These are phyloP conservation scores for Austroboletus rostrupii DNA, from an alignment of 1,284 basidiomycete genomes.

Conservation along the genomic window DNA sequence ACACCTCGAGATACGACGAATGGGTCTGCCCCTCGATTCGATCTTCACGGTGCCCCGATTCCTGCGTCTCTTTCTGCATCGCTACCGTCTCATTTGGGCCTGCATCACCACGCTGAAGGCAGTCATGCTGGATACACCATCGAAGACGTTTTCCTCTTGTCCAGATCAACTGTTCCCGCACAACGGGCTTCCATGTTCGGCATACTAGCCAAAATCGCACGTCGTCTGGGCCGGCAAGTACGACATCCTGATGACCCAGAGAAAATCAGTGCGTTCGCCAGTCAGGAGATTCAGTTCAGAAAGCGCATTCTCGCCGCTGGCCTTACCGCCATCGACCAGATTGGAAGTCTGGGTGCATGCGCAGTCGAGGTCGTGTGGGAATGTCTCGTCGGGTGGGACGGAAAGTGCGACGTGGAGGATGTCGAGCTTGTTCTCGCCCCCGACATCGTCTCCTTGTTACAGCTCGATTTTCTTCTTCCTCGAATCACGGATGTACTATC, in stretches of 20 bases:
- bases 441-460: constrained; percentile 42
- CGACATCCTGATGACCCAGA: constrained; percentile 25
- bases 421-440: constrained; percentile 37
- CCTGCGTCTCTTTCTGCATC: constrained; percentile 44
- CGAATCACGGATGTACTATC: constrained; percentile 41
- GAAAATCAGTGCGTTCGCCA: constrained; percentile 39
- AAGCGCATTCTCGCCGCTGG: constrained; percentile 64
- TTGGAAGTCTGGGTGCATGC: constrained; percentile 61
- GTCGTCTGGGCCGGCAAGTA: constrained; percentile 35
- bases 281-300: constrained; percentile 42
- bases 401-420: constrained; percentile 39
- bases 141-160: constrained; percentile 81
- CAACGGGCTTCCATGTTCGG: constrained; percentile 83
- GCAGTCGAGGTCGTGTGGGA: constrained; percentile 72
- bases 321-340: constrained; percentile 58
- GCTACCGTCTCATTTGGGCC: constrained; percentile 78
- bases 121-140: constrained; percentile 82
- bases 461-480: constrained; percentile 52
- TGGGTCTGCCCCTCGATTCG: constrained; percentile 55
- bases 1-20: constrained; percentile 25
- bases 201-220: constrained; percentile 62
- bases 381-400: constrained; percentile 61
- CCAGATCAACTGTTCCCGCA: constrained; percentile 77
- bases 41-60: constrained; percentile 69
- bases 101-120: constrained; percentile 88